phyloP scores from a whole-genome alignment of 805 yeast species.

The Saturnispora mendoncae region DNA sequence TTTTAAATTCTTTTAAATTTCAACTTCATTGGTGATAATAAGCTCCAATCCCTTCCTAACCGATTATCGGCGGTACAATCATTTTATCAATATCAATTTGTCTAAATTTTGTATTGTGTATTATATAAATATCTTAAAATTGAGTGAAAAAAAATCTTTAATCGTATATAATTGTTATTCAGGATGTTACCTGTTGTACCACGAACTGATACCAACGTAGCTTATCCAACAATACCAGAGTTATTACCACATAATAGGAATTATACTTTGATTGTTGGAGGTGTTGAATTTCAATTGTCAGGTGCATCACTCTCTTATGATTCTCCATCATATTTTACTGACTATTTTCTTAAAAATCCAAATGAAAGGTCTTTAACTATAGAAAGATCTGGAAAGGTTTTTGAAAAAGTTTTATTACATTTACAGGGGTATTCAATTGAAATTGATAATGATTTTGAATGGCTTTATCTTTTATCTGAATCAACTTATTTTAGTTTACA shows the following conservation, averaged over 20 bases:
- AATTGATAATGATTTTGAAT: conserved; percentile 52
- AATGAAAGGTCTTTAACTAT: conserved; percentile 40
- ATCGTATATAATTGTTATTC: not conserved
- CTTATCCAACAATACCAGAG: conserved; percentile 31
- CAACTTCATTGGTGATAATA: no score
- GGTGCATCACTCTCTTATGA: conserved; percentile 84
- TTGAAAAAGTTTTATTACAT: conserved; percentile 59
- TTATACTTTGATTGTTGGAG: conserved; percentile 65
- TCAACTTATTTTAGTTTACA: conserved; percentile 63
- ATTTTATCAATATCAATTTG: not conserved
- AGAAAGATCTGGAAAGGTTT: conserved; percentile 66
- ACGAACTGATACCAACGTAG: not conserved
- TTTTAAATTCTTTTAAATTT: no score
- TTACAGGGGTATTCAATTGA: conserved; percentile 71
- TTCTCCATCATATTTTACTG: conserved; percentile 82
- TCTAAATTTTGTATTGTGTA: conserved; percentile 4
- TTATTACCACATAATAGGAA: conserved; percentile 61
- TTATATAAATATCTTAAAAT: not conserved
- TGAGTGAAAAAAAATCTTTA: not conserved
- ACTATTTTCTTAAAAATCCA: conserved; percentile 41
- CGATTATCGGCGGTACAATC: conserved; percentile 7
- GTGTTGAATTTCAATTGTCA: conserved; percentile 49
- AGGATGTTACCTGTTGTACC: not conserved
- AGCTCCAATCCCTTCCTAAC: conserved; percentile 6
- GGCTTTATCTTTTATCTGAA: conserved; percentile 56